Evolutionary conservation across 306 rosid genomes (phyloP), one percentile per base, ranked within the genome.

Genomic region (Calophaca sinica): DNA sequence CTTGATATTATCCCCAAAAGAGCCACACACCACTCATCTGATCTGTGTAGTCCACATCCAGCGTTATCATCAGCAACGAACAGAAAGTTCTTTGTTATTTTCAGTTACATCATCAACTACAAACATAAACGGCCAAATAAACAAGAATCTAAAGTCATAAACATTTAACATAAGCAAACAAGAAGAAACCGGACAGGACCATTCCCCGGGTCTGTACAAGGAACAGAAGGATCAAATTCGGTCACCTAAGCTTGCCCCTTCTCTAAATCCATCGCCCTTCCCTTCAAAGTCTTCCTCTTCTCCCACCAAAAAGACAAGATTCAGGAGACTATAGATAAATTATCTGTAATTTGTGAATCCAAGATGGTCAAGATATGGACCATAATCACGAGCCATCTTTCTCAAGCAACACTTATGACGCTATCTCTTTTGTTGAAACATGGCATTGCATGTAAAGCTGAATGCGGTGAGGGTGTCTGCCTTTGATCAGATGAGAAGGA

Each of bases 331-430:
- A 45, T 53, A 79, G 70, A 83, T 4, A 39, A 50, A 72, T 41
- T 36, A 73, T 77, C 72, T 75, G 48, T 51, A 29, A 65, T 48
- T 42, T 36, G 31, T 41, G 72, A 84, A 78, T 35, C 80, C 87
- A 74, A 75, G 71, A 70, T 62, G 68, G 72, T 63, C 82, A 68
- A 82, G 71, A 78, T 33, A 73, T 59, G 70, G 83, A 84, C 76
- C 75, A 44, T 41, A 41, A 76, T 79, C 81, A 75, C 26, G 68
- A 66, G 59, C 15, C 20, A 48, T 49, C 31, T 36, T 41, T 53
- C 42, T 91, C 59, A 92, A 72, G 99, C 89, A 78, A 90, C 99
- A 11, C 86, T 84, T 74, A 96, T 90, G 75, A 87, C 74, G 78
- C 73, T 75, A 74, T 94, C 99, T 38, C 97, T 89, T 12, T 88